phyloP scores from a whole-genome alignment of 192 early-diverging fungal species.

The Coemansia sp. region DNA sequence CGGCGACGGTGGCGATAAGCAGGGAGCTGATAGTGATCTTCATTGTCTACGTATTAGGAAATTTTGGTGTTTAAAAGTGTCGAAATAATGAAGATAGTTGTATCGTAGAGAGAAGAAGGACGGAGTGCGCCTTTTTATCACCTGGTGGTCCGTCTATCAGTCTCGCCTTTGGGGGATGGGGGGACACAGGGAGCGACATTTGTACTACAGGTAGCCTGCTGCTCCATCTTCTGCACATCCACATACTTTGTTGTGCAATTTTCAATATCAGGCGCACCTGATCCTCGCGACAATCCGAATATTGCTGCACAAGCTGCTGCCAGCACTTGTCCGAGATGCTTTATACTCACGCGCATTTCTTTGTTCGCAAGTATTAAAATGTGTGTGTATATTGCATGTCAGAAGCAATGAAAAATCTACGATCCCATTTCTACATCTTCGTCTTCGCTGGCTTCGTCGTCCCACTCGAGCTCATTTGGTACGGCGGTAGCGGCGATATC shows the following conservation, averaged over 20 bases:
- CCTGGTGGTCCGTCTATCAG: conserved; percentile 1
- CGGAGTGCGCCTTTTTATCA: not conserved
- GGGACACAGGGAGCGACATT: not conserved
- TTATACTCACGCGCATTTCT: not conserved
- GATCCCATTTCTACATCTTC: conserved; percentile 53
- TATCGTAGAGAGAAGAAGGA: conserved; percentile 1
- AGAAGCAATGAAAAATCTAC: not conserved
- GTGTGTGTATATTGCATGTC: conserved; percentile 6
- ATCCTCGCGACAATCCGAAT: conserved; percentile 8
- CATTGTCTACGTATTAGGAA: conserved; percentile 23
- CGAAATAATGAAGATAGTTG: not conserved
- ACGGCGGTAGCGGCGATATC: conserved; percentile 35
- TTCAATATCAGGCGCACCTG: not conserved
- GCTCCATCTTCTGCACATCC: not conserved
- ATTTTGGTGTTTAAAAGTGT: not conserved
- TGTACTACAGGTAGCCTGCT: not conserved
- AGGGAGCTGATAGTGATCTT: conserved; percentile 25
- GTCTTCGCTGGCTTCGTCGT: conserved; percentile 51
- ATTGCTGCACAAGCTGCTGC: not conserved
- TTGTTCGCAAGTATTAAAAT: not conserved
- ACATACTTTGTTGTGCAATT: not conserved
- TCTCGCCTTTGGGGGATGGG: not conserved
- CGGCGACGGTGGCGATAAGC: conserved; percentile 25
- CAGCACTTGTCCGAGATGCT: not conserved
- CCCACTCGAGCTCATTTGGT: conserved; percentile 62